Evolutionary conservation across 2,329 filamentous ascomycete species (phyloP).

Genomic region (Cladophialophora chaetospira): DNA sequence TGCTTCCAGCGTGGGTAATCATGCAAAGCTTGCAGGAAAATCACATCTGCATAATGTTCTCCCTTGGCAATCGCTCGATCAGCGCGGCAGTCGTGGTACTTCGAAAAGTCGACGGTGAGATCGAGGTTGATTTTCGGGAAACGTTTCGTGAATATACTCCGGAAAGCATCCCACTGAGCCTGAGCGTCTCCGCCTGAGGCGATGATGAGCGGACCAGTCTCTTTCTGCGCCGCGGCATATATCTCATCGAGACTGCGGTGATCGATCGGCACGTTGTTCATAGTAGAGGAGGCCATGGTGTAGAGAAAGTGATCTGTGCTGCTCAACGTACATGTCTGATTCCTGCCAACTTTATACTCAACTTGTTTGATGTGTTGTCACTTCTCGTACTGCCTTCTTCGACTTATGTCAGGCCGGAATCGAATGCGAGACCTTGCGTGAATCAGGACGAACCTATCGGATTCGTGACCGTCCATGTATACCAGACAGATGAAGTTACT

Average conservation of each 20-base stretch:
- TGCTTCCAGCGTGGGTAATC: conserved; percentile 55
- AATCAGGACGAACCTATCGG: neutral
- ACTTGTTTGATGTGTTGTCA: neutral
- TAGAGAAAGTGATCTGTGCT: neutral
- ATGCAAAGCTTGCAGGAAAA: conserved; percentile 54
- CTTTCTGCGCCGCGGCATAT: conserved; percentile 52
- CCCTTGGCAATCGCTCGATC: conserved; percentile 49
- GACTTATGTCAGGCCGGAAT: no score
- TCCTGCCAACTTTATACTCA: neutral
- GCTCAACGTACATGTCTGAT: neutral
- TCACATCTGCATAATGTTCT: conserved; percentile 49
- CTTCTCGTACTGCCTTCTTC: neutral
- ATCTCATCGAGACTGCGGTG: conserved; percentile 50
- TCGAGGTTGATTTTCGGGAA: conserved; percentile 57
- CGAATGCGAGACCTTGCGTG: neutral
- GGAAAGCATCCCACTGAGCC: conserved; percentile 29
- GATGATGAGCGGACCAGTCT: conserved; percentile 35
- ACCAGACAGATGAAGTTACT: neutral
- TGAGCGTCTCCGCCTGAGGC: conserved; percentile 39
- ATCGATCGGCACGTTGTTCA: conserved; percentile 33
- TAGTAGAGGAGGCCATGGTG: neutral
- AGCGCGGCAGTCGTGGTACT: conserved; percentile 54
- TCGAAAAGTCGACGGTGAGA: conserved; percentile 58
- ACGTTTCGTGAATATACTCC: conserved; percentile 13
- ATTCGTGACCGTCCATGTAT: neutral